These are phyloP conservation scores for Boletellus sp. DNA, from an alignment of 768 basidiomycete genomes.

Conservation along the genomic window DNA sequence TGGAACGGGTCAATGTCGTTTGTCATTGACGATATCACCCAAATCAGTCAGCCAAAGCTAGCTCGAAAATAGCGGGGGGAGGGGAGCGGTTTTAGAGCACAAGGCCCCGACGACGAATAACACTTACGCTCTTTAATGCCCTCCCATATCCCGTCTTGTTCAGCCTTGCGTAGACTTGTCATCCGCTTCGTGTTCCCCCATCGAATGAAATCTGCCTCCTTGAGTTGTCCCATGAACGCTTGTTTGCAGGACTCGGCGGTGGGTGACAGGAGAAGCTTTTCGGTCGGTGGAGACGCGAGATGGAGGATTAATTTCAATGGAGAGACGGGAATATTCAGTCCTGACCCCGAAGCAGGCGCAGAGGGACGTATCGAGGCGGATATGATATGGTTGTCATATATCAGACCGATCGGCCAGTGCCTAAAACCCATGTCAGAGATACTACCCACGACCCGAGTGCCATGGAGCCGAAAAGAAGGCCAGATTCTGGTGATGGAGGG, in stretches of 20 bases:
- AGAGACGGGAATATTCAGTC: conserved; percentile 34
- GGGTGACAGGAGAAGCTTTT: conserved; percentile 79
- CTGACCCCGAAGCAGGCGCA: conserved; percentile 39
- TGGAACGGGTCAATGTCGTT: conserved; percentile 32
- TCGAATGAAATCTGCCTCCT: conserved; percentile 95
- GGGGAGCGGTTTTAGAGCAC: conserved; percentile 14
- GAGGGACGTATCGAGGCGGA: conserved; percentile 50
- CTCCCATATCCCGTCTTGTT: conserved; percentile 97
- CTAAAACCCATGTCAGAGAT: conserved; percentile 40
- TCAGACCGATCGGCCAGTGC: conserved; percentile 97
- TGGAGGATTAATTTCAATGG: conserved; percentile 84
- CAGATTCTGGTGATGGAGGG: background rate
- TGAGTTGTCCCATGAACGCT: conserved; percentile 91
- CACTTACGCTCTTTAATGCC: conserved; percentile 89
- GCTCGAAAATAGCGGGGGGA: conserved; percentile 2
- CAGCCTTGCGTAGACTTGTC: conserved; percentile 83
- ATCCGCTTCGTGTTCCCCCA: conserved; percentile 97
- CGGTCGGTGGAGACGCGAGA: conserved; percentile 80
- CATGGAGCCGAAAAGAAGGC: background rate
- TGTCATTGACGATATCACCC: conserved; percentile 12
- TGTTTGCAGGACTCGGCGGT: conserved; percentile 86
- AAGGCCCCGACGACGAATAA: conserved; percentile 12
- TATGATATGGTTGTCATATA: conserved; percentile 83
- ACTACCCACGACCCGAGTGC: background rate
- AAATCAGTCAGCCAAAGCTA: conserved; percentile 23